Percentiles rank a stretch among this genome's conserved stretches.
These are phyloP conservation scores for Quercus tomentella DNA, from an alignment of 331 rosid species.

Conservation along the genomic window DNA sequence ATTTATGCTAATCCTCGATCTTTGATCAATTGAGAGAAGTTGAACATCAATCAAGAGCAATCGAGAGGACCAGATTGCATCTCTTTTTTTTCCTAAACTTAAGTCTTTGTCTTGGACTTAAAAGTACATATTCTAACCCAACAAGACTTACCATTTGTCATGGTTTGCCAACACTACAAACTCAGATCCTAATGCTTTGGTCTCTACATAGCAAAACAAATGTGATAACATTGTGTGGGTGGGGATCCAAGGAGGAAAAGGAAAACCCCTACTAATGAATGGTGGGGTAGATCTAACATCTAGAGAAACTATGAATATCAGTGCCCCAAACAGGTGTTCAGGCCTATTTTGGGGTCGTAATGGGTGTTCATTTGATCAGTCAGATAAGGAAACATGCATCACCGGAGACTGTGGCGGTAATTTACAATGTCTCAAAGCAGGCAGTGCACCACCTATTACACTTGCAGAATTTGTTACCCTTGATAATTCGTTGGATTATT, in stretches of 20 bases:
- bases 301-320: conserved; percentile 15
- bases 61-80: no score
- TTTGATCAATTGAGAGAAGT: no score
- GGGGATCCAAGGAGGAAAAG: conserved; percentile 37
- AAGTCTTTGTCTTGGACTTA: no score
- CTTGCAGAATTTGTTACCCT: conserved; percentile 38
- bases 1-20: no score
- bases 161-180: no score
- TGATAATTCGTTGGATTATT: conserved; percentile 33
- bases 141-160: no score
- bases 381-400: conserved; percentile 21
- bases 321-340: conserved; percentile 39
- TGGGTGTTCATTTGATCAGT: conserved; percentile 24
- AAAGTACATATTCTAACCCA: no score
- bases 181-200: conserved; percentile 38
- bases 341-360: conserved; percentile 31
- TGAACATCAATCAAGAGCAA: no score
- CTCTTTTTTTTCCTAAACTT: no score
- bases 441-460: conserved; percentile 33
- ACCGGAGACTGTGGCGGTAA: conserved; percentile 39
- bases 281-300: conserved; percentile 35
- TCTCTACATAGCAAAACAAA: conserved; percentile 38
- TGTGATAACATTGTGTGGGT: conserved; percentile 41
- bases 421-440: conserved; percentile 24
- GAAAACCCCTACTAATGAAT: conserved; percentile 34